Evolutionary conservation across 2,329 filamentous ascomycete species (phyloP).

Genomic region (Plenodomus lindquistii): DNA sequence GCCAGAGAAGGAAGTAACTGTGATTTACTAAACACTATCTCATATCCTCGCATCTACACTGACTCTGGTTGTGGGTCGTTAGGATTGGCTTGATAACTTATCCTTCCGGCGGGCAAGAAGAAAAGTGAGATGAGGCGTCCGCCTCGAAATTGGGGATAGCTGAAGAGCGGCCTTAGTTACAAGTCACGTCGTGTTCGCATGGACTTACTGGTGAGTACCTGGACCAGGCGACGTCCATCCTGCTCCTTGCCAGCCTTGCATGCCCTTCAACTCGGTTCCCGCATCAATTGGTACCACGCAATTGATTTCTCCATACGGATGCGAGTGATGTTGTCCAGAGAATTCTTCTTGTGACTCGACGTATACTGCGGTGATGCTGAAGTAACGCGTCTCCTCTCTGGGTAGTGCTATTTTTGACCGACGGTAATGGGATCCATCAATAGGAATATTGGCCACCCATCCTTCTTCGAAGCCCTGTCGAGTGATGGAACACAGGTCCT

Average conservation of each 20-base stretch:
- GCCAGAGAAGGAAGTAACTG: too few species aligned
- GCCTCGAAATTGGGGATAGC: constrained; percentile 56
- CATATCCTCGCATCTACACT: constrained; percentile 3
- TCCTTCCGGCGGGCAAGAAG: constrained; percentile 60
- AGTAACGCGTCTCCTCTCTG: constrained; percentile 52
- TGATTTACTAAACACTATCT: too few species aligned
- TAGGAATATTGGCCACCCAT: constrained; percentile 41
- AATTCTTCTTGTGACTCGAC: constrained; percentile 58
- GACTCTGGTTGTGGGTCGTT: constrained; percentile 47
- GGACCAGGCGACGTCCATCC: constrained; percentile 61
- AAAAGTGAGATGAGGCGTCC: constrained; percentile 59
- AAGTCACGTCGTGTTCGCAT: neutral
- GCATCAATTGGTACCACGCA: constrained; percentile 58
- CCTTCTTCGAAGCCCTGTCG: constrained; percentile 43
- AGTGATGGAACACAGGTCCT: constrained; percentile 40
- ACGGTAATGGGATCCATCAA: constrained; percentile 35
- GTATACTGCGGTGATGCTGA: constrained; percentile 62
- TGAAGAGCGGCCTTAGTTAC: constrained; percentile 3
- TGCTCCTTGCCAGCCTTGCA: constrained; percentile 60
- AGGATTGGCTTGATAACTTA: constrained; percentile 54
- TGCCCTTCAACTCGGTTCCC: constrained; percentile 57
- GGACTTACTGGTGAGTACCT: constrained; percentile 56
- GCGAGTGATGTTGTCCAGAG: constrained; percentile 57
- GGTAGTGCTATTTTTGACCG: constrained; percentile 53
- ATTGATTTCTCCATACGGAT: constrained; percentile 61